These are phyloP conservation scores for Aureobasidium sp. DNA, from an alignment of 2,329 filamentous ascomycete genomes.

Conservation along the genomic window DNA sequence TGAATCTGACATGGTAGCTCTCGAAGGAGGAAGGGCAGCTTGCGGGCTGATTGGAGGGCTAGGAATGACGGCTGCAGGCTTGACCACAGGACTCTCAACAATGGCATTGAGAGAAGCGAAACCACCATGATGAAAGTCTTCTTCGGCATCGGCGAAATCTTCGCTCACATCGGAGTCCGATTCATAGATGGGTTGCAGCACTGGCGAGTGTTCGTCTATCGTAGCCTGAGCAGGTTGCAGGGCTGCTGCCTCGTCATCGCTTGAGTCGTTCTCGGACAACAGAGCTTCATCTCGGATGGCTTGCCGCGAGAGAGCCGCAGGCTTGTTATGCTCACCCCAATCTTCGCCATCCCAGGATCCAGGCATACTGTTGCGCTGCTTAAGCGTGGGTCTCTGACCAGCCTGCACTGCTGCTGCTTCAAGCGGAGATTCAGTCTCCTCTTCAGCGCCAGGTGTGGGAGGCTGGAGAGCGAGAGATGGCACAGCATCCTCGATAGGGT, in stretches of 20 bases:
- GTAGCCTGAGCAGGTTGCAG: not conserved
- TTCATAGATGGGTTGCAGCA: constrained; percentile 16
- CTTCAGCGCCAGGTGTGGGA: constrained; percentile 30
- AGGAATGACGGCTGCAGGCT: constrained; percentile 12
- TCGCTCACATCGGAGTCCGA: constrained; percentile 42
- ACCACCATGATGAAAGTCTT: constrained; percentile 60
- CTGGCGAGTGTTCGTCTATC: not conserved
- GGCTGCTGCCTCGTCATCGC: constrained; percentile 11
- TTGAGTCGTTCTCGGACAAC: constrained; percentile 6
- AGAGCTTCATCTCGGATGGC: not conserved
- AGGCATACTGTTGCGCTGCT: constrained; percentile 14
- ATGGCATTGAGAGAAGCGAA: constrained; percentile 70
- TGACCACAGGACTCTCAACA: constrained; percentile 50
- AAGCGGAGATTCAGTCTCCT: constrained; percentile 1
- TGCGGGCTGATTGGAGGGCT: constrained; percentile 25
- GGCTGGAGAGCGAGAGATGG: constrained; percentile 30
- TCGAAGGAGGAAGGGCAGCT: constrained; percentile 7
- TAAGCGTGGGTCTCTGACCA: not conserved
- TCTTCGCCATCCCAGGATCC: constrained; percentile 16
- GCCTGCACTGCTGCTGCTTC: not conserved
- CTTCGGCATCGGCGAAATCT: constrained; percentile 70
- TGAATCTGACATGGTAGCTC: constrained; percentile 8
- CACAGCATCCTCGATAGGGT: not conserved
- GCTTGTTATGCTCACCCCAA: not conserved
- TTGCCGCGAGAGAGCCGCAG: not conserved